These are phyloP conservation scores for Euphorbia celastroides DNA, from an alignment of 441 rosid species.

Conservation along the genomic window DNA sequence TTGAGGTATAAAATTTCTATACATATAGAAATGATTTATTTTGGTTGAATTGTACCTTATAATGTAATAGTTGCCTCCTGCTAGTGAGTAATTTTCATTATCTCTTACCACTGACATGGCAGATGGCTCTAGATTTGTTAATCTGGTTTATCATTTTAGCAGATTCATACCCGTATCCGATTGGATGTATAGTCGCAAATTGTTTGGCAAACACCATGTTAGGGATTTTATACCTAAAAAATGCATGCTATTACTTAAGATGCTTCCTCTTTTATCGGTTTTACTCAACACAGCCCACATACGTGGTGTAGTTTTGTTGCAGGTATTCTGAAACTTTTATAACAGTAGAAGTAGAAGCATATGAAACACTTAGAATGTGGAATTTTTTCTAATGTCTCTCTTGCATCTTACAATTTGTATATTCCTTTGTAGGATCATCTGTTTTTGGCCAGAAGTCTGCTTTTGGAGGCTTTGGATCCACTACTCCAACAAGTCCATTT, in stretches of 20 bases:
- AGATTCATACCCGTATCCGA: not conserved
- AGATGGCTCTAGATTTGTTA: not conserved
- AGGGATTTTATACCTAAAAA: not conserved
- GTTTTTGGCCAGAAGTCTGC: conserved; percentile 64
- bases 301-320: not conserved
- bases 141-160: not conserved
- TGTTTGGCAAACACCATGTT: not conserved
- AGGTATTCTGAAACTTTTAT: not conserved
- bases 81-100: not conserved
- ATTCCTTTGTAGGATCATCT: conserved; percentile 42
- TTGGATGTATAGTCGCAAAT: not conserved
- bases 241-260: not conserved
- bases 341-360: not conserved
- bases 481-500: conserved; percentile 61
- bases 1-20: not conserved
- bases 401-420: conserved; percentile 6
- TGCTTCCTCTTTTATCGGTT: not conserved
- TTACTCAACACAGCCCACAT: not conserved
- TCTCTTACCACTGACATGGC: not conserved
- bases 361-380: not conserved
- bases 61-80: not conserved
- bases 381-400: not conserved
- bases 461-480: conserved; percentile 71
- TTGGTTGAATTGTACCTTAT: not conserved
- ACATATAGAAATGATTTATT: not conserved